phyloP scores from a whole-genome alignment of 2,329 filamentous ascomycete genomes.

The Neodidymelliopsis sp. region DNA sequence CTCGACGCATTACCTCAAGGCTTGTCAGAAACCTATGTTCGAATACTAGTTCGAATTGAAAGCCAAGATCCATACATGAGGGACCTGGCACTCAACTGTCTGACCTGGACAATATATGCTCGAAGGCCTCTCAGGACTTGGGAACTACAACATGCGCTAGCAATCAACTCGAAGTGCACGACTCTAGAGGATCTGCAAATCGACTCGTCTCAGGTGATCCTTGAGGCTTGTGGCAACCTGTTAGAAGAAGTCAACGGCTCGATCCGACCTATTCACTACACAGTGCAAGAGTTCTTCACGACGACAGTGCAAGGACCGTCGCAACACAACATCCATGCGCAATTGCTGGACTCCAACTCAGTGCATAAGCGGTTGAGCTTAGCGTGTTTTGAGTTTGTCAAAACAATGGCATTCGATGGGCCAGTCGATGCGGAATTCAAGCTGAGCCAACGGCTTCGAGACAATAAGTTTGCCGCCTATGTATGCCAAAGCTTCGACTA shows the following conservation, averaged over 20 bases:
- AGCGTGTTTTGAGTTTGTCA: conserved; percentile 21
- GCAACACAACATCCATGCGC: conserved; percentile 3
- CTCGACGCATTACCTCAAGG: conserved; percentile 21
- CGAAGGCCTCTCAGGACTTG: conserved; percentile 19
- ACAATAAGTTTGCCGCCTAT: conserved; percentile 10
- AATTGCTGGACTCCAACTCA: conserved; percentile 14
- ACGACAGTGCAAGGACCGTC: background rate
- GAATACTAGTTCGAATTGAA: conserved; percentile 29
- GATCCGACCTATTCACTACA: conserved; percentile 30
- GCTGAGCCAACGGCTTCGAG: background rate
- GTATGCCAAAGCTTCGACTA: conserved; percentile 22
- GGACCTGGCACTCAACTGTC: conserved; percentile 24
- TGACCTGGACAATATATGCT: conserved; percentile 28
- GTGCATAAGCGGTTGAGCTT: conserved; percentile 16
- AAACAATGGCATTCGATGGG: conserved; percentile 2
- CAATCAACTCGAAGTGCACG: conserved; percentile 7
- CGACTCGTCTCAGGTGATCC: conserved; percentile 21
- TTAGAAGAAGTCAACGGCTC: conserved; percentile 16
- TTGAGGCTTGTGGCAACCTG: conserved; percentile 30
- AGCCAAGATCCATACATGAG: conserved; percentile 21
- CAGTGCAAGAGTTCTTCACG: conserved; percentile 32
- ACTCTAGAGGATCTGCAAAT: conserved; percentile 8
- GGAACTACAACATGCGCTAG: conserved; percentile 26
- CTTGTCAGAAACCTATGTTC: conserved; percentile 26
- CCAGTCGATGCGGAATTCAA: background rate